These are phyloP conservation scores for Lasiodiplodia theobromae DNA, from an alignment of 2,329 filamentous ascomycete genomes.

Conservation along the genomic window DNA sequence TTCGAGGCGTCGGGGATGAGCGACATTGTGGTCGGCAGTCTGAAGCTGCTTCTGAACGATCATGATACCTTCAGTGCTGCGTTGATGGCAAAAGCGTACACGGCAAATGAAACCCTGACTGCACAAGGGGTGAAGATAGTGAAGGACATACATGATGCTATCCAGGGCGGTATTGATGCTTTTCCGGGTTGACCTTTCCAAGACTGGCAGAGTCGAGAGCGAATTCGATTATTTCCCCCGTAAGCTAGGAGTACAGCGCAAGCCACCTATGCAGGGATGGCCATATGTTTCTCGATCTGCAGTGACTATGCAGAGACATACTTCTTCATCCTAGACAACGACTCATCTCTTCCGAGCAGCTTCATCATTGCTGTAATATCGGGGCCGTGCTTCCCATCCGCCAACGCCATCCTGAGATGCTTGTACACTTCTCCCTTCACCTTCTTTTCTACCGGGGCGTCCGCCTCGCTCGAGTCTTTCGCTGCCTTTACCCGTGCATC, in stretches of 20 bases:
- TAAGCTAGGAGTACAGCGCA: too few species aligned
- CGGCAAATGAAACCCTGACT: constrained; percentile 11
- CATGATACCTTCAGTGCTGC: constrained; percentile 32
- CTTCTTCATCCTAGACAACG: constrained; percentile 10
- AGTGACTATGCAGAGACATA: constrained; percentile 9
- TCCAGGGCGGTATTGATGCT: constrained; percentile 32
- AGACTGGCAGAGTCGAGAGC: too few species aligned
- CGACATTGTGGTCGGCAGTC: constrained; percentile 32
- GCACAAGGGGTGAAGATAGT: constrained; percentile 30
- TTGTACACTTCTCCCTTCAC: constrained; percentile 44
- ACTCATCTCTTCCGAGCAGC: constrained; percentile 40
- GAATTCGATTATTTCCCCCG: too few species aligned
- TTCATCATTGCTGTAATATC: constrained; percentile 46
- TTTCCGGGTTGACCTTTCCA: constrained; percentile 29
- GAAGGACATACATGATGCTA: constrained; percentile 32
- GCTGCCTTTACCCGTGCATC: not conserved
- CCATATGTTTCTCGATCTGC: too few species aligned
- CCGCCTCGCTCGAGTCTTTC: not conserved
- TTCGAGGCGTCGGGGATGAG: constrained; percentile 31
- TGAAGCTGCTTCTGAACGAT: constrained; percentile 33
- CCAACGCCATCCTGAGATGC: constrained; percentile 42
- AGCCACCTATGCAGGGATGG: too few species aligned
- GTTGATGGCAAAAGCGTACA: constrained; percentile 26
- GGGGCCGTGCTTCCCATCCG: constrained; percentile 42
- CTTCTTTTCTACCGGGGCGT: constrained; percentile 5